Evolutionary conservation across 2,329 filamentous ascomycete species (phyloP), one percentile per base, ranked within the genome.

Genomic region (Bertia moriformis): DNA sequence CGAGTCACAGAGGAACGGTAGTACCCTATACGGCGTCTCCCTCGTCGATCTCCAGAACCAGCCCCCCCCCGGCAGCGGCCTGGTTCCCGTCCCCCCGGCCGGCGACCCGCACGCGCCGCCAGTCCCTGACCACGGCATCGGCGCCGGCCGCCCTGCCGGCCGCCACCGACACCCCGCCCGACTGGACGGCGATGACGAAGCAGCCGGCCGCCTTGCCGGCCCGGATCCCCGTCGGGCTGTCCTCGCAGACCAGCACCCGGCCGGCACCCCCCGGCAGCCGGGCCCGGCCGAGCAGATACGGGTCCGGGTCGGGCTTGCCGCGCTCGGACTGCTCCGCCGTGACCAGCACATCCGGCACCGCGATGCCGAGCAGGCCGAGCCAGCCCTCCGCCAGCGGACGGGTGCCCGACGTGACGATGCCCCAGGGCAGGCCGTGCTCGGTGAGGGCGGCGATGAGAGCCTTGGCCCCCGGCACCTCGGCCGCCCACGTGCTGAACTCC

Each of bases 191-290:
- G 36, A 93, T 61, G 12, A 94, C 88, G 52, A 73, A 78, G 63
- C 83, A 94, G 2, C 86, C 87, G 7, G 88, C 88, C 1, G 74
- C 83, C 60, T 88, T 93, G 38, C 87, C 88, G 19, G 87, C 77
- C 46, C 63, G 68, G 51, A 94, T 84, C 4, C 88, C 88, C 4
- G 86, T 84, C 4, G 88, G 87, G 41, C 84, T 84, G 61, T 95
- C 88, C 61, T 95, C 88, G 27, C 94, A 62, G 38, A 95, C 88
- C 40, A 94, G 65, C 33, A 89, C 60, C 20, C 62, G 59, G 40
- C 59, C 67, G 19, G 61, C 58, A 13, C 54, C 52, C 22, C 62
- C 64, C 15, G 65, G 54, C 14, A 88, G 66, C 44, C 69, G 69
- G 47, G 71, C 63, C 37, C 74, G 71, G 14, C 82, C 83, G 39